A percentile compares a stretch with the other conserved stretches of the same genome.
phyloP scores from a whole-genome alignment of 1,284 basidiomycete species.

The Leucoagaricus sp. region DNA sequence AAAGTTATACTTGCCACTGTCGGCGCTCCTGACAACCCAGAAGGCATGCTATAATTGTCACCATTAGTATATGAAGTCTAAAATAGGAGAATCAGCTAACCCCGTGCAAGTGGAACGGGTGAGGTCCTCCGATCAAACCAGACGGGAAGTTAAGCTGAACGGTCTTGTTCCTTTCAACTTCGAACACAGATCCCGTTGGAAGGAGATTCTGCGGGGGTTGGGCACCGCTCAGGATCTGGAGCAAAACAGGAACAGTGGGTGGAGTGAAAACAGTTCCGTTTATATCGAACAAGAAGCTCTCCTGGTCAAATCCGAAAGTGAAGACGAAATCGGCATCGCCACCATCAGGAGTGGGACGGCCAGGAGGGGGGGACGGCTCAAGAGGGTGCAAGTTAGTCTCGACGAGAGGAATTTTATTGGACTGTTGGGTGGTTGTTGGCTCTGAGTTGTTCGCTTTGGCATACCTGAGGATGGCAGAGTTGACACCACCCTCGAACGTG shows the following conservation, averaged over 20 bases:
- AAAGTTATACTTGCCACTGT: constrained; percentile 17
- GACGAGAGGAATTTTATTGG: constrained; percentile 23
- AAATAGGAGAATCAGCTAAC: constrained; percentile 16
- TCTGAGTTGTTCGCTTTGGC: constrained; percentile 39
- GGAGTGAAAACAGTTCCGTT: constrained; percentile 29
- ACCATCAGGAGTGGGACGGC: constrained; percentile 30
- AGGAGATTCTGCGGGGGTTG: constrained; percentile 33
- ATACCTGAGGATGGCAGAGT: constrained; percentile 58
- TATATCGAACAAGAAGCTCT: constrained; percentile 25
- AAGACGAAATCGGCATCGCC: constrained; percentile 34
- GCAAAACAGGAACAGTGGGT: constrained; percentile 24
- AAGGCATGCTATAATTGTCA: constrained; percentile 31
- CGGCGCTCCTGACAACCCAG: constrained; percentile 32
- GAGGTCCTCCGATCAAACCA: constrained; percentile 31
- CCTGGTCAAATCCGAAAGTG: constrained; percentile 26
- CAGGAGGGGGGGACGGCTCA: constrained; percentile 31
- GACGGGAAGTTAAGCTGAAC: constrained; percentile 26
- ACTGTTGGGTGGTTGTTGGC: constrained; percentile 34
- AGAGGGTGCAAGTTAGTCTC: constrained; percentile 37
- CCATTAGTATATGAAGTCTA: not conserved
- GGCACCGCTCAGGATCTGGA: constrained; percentile 47
- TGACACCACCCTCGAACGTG: constrained; percentile 38
- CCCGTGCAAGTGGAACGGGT: constrained; percentile 40
- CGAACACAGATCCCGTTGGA: constrained; percentile 37
- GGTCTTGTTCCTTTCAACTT: constrained; percentile 23